phyloP scores from a whole-genome alignment of 1,139 yeast species.

The Yamadazyma trypodendri region DNA sequence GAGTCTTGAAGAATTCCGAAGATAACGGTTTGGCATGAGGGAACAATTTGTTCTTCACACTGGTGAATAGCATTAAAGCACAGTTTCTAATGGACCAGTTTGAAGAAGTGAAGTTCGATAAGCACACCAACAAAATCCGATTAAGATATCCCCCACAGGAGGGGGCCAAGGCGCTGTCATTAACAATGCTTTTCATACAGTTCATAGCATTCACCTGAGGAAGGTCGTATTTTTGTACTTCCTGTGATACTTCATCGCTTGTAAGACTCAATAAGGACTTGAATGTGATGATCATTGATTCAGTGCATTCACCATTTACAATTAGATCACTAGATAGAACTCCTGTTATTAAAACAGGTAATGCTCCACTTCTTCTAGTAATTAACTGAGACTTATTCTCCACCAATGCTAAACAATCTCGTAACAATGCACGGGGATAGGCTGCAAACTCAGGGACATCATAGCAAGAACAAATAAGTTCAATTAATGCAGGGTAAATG shows the following conservation, averaged over 20 bases:
- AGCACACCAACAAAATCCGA: conserved; percentile 56
- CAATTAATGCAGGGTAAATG: conserved; percentile 73
- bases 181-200: conserved; percentile 71
- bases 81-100: conserved; percentile 90
- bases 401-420: conserved; percentile 50
- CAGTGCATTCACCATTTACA: conserved; percentile 12
- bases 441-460: conserved; percentile 24
- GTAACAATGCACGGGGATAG: conserved; percentile 56
- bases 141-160: conserved; percentile 55
- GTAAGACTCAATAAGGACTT: conserved; percentile 54
- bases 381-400: conserved; percentile 62
- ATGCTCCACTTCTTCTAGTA: conserved; percentile 88
- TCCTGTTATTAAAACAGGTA: conserved; percentile 77
- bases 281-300: conserved; percentile 50
- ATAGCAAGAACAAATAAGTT: conserved; percentile 56
- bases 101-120: conserved; percentile 59
- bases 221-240: conserved; percentile 55
- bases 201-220: conserved; percentile 95
- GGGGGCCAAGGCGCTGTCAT: conserved; percentile 61
- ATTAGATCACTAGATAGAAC: conserved; percentile 57
- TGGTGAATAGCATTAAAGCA: conserved; percentile 88
- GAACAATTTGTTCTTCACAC: conserved; percentile 75
- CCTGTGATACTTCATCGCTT: background rate
- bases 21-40: conserved; percentile 51
- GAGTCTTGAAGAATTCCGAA: conserved; percentile 64